phyloP scores from a whole-genome alignment of 495 filamentous ascomycete species.

The Aspergillus bridgeri region DNA sequence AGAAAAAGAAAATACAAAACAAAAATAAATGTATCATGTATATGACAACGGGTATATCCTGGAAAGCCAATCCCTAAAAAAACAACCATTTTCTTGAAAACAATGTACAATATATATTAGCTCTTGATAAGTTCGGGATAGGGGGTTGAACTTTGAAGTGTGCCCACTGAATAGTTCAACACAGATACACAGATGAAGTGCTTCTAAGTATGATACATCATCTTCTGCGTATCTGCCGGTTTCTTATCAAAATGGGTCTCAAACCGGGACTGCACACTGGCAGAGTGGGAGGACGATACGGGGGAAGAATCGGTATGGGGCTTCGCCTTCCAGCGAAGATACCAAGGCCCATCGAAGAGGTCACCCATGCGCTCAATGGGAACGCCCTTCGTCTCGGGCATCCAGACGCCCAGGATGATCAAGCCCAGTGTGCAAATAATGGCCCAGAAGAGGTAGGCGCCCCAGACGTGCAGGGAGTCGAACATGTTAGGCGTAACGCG shows the following conservation, averaged over 20 bases:
- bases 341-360: slow-evolving; percentile 44
- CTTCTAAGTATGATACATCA: background rate
- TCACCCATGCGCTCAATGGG: slow-evolving; percentile 47
- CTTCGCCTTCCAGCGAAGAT: slow-evolving; percentile 38
- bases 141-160: background rate
- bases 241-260: background rate
- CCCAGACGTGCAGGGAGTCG: slow-evolving; percentile 39
- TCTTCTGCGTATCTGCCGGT: background rate
- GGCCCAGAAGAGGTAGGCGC: slow-evolving; percentile 46
- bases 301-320: slow-evolving; percentile 6
- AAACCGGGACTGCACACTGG: background rate
- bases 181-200: background rate
- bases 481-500: slow-evolving; percentile 49
- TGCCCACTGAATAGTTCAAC: background rate
- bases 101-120: background rate
- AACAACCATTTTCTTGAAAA: background rate
- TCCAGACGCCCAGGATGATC: slow-evolving; percentile 42
- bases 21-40: background rate
- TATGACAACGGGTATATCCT: background rate
- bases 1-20: no score
- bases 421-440: slow-evolving; percentile 39
- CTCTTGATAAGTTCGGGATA: background rate
- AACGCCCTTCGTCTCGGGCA: slow-evolving; percentile 45
- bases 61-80: background rate
- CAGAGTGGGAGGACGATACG: slow-evolving; percentile 4